Evolutionary conservation across 768 basidiomycete genomes (phyloP).

Genomic region (Xanthoconium stramineum): DNA sequence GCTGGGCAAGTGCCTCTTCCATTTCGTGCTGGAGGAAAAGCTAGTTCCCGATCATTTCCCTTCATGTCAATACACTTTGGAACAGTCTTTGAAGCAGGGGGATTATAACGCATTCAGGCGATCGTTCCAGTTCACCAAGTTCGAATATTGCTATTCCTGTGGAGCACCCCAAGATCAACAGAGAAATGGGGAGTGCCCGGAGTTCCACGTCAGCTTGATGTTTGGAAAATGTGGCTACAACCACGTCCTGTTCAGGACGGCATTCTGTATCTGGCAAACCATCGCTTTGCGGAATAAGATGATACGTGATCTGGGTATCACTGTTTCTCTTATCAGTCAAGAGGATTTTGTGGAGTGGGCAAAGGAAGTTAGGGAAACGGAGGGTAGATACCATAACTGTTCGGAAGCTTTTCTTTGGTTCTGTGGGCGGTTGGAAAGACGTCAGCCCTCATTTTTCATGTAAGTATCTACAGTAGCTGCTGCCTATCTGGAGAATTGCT

Average conservation of each 20-base stretch:
- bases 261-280: constrained; percentile 1
- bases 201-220: background rate
- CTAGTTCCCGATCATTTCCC: constrained; percentile 1
- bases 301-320: background rate
- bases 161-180: background rate
- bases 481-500: no score
- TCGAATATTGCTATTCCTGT: background rate
- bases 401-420: no score
- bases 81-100: background rate
- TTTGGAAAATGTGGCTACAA: constrained; percentile 3
- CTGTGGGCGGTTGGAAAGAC: background rate
- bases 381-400: constrained; percentile 1
- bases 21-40: background rate
- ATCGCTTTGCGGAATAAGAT: background rate
- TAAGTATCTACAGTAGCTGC: background rate
- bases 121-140: no score
- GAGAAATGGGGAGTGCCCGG: no score
- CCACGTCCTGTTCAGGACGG: background rate
- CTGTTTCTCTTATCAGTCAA: background rate
- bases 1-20: background rate
- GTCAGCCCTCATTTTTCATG: background rate
- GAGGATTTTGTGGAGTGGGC: no score
- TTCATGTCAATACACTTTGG: background rate
- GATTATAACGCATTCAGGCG: background rate
- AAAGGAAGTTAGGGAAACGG: background rate